Base-by-base conservation (phyloP, 116 monocot species). In the Thalassia testudinum region DNA sequence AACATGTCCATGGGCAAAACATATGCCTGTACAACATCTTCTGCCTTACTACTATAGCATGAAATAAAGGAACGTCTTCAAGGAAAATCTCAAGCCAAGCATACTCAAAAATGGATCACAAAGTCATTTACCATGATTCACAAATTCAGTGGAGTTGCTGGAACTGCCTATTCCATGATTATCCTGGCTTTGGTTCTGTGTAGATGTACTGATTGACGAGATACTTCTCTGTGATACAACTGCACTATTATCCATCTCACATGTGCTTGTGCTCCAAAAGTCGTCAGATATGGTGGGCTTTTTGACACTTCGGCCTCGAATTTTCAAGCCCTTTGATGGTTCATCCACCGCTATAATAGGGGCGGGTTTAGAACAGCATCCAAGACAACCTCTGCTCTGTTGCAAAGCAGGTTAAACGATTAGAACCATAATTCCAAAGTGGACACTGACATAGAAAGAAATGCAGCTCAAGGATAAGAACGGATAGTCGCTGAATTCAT, bases 321-420 rank as follows among this genome's bases (percentile, higher is more conserved):
- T 97, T 69, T 61, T 82, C 47, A 89, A 57, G 55, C 82, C 86
- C 49, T 97, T 97, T 57, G 85, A 75, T 43, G 88, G 89, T n/a
- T 85, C 82, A 61, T 89, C 89, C 21, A 89, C 89, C 24, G 90
- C 82, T 67, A 75, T 88, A 54, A 97, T 73, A 47, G 89, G 85
- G 55, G 81, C 73, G 23, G 85, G 73, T 61, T 97, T 89, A 45
- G 65, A 64, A 68, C 71, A 87, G 75, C 86, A 88, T 74, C 89
- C 85, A 79, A 97, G 73, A 77, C 89, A 97, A 77, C 85, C 79
- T 70, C 89, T 97, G 89, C 68, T 89, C 97, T 97, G 85, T 89
- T 89, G 58, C 85, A 85, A 88, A 81, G 53, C 70, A 75, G 74
- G 72, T 73, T 54, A 66, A 25, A 61, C 49, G 51, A 75, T 68